phyloP scores from a whole-genome alignment of 73 alveolate genomes.

The Tetrahymena borealis region DNA sequence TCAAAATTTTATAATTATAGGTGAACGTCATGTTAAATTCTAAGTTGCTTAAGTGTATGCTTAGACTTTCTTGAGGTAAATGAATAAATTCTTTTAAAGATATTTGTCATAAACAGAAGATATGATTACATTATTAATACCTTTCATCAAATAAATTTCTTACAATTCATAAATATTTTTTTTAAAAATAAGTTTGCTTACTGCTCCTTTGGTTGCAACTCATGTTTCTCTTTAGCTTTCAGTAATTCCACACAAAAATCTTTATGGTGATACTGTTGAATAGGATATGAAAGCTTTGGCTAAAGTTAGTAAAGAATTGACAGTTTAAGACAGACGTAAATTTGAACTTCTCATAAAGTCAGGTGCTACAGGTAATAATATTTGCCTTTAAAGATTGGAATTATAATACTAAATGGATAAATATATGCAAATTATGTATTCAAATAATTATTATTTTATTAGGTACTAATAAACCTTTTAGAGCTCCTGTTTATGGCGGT shows the following conservation, averaged over 20 bases:
- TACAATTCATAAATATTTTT: background rate
- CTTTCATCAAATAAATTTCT: background rate
- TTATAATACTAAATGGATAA: no score
- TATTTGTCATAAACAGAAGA: no score
- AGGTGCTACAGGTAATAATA: conserved; percentile 15
- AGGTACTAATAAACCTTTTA: conserved; percentile 50
- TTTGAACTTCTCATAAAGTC: conserved; percentile 30
- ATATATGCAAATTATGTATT: no score
- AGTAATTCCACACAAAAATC: conserved; percentile 50
- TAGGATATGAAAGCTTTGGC: conserved; percentile 11
- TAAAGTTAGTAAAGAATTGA: conserved; percentile 25
- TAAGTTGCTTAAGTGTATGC: background rate
- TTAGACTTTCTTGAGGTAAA: background rate
- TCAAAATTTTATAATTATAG: background rate
- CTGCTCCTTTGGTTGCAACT: conserved; percentile 48
- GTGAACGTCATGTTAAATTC: background rate
- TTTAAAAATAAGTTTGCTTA: background rate
- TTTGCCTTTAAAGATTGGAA: background rate
- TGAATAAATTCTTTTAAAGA: no score
- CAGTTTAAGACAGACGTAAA: conserved; percentile 23
- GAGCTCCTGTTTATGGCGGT: conserved; percentile 61
- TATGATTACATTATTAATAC: no score
- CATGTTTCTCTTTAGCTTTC: conserved; percentile 59
- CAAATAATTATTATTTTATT: no score
- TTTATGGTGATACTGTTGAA: conserved; percentile 47